Percentiles rank a stretch among this genome's conserved stretches.
Conservation (phyloP, 1,139 yeast species). For the Suhomyces bolitotheri region DNA sequence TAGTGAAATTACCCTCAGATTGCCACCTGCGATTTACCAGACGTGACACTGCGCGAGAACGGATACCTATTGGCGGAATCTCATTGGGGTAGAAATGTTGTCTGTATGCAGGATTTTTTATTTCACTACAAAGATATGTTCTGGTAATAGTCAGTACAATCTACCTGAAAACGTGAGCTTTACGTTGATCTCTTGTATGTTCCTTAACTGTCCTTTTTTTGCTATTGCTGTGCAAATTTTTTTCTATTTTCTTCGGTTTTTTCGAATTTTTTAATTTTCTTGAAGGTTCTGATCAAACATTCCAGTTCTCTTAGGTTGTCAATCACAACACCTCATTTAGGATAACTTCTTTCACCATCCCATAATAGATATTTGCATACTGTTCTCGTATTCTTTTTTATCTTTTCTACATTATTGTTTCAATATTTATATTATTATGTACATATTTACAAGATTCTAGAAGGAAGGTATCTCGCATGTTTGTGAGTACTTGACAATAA, state of each 20-base stretch:
- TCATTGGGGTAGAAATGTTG: slow-evolving; percentile 6
- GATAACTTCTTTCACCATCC: too few species aligned
- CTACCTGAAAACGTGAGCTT: background rate
- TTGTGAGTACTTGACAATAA: slow-evolving; percentile 62
- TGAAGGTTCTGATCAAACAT: too few species aligned
- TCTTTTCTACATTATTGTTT: background rate
- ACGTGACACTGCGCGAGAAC: slow-evolving; percentile 3
- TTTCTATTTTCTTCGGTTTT: too few species aligned
- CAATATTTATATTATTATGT: slow-evolving; percentile 1
- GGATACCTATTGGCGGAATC: slow-evolving; percentile 1
- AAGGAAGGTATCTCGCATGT: slow-evolving; percentile 48
- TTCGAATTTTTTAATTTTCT: too few species aligned
- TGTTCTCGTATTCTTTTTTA: background rate
- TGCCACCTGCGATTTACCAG: too few species aligned
- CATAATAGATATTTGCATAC: too few species aligned
- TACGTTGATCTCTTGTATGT: background rate
- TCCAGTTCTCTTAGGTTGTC: too few species aligned
- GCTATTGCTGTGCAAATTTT: too few species aligned
- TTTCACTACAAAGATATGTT: too few species aligned
- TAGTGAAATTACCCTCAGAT: too few species aligned
- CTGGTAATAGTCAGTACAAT: too few species aligned
- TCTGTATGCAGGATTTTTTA: background rate
- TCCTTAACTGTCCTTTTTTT: background rate
- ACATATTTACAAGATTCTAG: slow-evolving; percentile 32
- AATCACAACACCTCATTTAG: too few species aligned